phyloP scores from a whole-genome alignment of 164 flowering plant genomes.

The Nymphaea colorata region DNA sequence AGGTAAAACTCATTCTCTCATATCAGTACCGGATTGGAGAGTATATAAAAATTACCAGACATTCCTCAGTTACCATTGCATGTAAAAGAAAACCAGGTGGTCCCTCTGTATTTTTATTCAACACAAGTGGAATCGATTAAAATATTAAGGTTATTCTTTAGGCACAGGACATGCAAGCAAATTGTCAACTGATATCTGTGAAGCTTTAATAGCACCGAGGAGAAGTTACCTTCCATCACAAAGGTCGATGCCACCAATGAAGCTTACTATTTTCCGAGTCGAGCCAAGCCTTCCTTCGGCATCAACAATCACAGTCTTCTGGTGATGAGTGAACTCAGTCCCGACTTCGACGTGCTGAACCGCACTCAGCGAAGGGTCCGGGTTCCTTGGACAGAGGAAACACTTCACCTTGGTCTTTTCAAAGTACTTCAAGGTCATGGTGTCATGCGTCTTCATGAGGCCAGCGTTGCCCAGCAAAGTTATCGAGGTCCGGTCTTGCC shows the following conservation, averaged over 20 bases:
- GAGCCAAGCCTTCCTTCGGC: conserved; percentile 11
- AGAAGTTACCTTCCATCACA: conserved; percentile 30
- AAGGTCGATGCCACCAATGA: conserved; percentile 72
- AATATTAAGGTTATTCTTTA: no score
- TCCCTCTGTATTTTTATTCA: no score
- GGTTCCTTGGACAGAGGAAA: conserved; percentile 35
- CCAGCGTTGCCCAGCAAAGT: conserved; percentile 33
- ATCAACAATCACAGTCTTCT: conserved; percentile 50
- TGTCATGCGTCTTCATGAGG: conserved; percentile 56
- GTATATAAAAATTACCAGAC: no score
- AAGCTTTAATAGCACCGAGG: no score
- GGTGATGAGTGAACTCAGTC: conserved; percentile 62
- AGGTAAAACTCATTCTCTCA: no score
- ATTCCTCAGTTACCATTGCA: no score
- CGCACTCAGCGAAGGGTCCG: conserved; percentile 25
- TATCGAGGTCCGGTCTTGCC: conserved; percentile 58
- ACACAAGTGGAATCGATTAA: no score
- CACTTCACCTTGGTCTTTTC: conserved; percentile 38
- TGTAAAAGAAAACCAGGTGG: no score
- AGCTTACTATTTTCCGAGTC: conserved; percentile 38
- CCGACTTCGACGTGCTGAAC: conserved; percentile 28
- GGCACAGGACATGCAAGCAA: no score
- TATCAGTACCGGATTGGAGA: no score
- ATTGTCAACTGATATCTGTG: no score
- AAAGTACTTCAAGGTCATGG: conserved; percentile 41